Conservation (phyloP, 2,329 filamentous ascomycete genomes). For the Podosphaera aphanis region DNA sequence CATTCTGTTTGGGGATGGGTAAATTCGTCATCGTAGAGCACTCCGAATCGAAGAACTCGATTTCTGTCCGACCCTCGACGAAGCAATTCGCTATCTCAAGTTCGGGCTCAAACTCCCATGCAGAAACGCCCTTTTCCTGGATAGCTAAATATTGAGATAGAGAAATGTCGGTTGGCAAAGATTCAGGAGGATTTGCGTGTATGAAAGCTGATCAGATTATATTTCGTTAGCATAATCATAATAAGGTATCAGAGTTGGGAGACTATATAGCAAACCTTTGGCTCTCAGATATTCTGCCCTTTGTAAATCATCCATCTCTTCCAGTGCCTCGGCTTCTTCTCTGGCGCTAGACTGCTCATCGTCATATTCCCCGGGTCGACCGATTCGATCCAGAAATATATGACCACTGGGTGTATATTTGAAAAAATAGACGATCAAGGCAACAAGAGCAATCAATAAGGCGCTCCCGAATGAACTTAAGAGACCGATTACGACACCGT, state of each 20-base stretch:
- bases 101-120: slow-evolving; percentile 99
- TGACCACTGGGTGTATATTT: slow-evolving; percentile 69
- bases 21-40: slow-evolving; percentile 68
- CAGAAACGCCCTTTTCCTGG: slow-evolving; percentile 97
- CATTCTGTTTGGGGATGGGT: slow-evolving; percentile 93
- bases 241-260: background rate
- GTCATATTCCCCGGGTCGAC: slow-evolving; percentile 84
- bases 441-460: slow-evolving; percentile 55
- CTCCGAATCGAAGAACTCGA: slow-evolving; percentile 96
- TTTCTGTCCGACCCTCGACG: slow-evolving; percentile 85
- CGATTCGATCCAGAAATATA: slow-evolving; percentile 82
- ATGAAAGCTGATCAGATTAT: slow-evolving; percentile 46
- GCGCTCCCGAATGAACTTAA: slow-evolving; percentile 86
- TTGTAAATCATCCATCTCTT: slow-evolving; percentile 85
- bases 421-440: slow-evolving; percentile 77
- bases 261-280: slow-evolving; percentile 42
- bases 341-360: slow-evolving; percentile 86
- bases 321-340: slow-evolving; percentile 86
- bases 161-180: slow-evolving; percentile 86
- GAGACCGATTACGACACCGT: slow-evolving; percentile 81
- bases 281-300: slow-evolving; percentile 78
- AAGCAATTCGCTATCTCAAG: slow-evolving; percentile 97
- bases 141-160: slow-evolving; percentile 94
- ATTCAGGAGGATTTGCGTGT: slow-evolving; percentile 83
- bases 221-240: background rate